These are phyloP conservation scores for Syncephalastrum sp. DNA, from an alignment of 371 early-diverging fungal genomes.

Conservation along the genomic window DNA sequence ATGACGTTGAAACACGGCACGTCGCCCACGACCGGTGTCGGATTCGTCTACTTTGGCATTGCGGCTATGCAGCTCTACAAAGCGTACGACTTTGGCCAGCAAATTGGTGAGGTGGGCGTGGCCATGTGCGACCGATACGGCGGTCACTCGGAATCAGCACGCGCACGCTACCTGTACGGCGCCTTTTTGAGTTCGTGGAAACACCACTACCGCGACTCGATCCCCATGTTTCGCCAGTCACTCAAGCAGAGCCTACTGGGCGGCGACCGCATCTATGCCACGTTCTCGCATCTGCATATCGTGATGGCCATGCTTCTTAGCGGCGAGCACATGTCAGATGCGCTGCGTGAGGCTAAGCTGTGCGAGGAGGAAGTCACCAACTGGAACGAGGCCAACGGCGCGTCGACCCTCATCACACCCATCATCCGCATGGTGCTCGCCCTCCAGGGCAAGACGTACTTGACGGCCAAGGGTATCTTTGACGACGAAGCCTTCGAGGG, in stretches of 20 bases:
- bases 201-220: constrained; percentile 31
- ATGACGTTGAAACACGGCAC: constrained; percentile 40
- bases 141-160: constrained; percentile 40
- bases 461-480: constrained; percentile 30
- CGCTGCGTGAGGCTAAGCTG: constrained; percentile 33
- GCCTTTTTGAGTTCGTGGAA: constrained; percentile 41
- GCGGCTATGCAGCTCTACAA: constrained; percentile 40
- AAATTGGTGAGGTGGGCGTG: constrained; percentile 41
- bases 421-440: constrained; percentile 39
- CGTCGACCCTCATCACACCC: constrained; percentile 24
- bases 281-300: constrained; percentile 38
- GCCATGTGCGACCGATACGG: constrained; percentile 39
- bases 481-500: constrained; percentile 40
- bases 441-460: constrained; percentile 39
- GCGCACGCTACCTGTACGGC: constrained; percentile 36
- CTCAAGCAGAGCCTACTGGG: constrained; percentile 41
- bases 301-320: constrained; percentile 29
- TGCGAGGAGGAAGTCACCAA: constrained; percentile 31
- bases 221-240: constrained; percentile 37
- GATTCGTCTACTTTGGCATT: constrained; percentile 46
- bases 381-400: constrained; percentile 25
- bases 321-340: constrained; percentile 37
- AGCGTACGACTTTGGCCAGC: constrained; percentile 42
- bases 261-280: constrained; percentile 43
- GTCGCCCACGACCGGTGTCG: constrained; percentile 44